A percentile compares a stretch with the other conserved stretches of the same genome.
These are phyloP conservation scores for Ichthyophthirius multifiliis DNA, from an alignment of 169 alveolate species.

Conservation along the genomic window DNA sequence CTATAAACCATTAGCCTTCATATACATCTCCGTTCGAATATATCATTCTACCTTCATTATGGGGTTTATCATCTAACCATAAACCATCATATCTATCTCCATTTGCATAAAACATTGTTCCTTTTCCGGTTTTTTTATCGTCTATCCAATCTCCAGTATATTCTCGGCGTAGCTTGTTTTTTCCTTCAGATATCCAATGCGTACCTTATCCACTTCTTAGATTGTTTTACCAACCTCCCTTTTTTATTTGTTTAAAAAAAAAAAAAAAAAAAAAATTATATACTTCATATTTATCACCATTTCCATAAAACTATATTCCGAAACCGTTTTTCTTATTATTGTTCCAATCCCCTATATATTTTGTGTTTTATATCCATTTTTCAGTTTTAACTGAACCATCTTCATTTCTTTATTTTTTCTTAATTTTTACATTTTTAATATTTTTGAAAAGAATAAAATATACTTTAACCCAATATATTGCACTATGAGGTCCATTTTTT, in stretches of 20 bases:
- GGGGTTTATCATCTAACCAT: conserved; percentile 76
- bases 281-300: conserved; percentile 81
- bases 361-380: conserved; percentile 64
- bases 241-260: background rate
- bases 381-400: conserved; percentile 80
- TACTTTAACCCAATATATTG: conserved; percentile 82
- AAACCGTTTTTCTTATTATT: conserved; percentile 79
- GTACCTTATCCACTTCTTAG: conserved; percentile 83
- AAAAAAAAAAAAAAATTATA: background rate
- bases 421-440: background rate
- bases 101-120: conserved; percentile 79
- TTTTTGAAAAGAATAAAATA: background rate
- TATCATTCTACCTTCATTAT: conserved; percentile 86
- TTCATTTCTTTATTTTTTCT: conserved; percentile 72
- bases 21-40: conserved; percentile 88
- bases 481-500: conserved; percentile 80
- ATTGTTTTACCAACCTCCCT: conserved; percentile 74
- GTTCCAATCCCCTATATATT: conserved; percentile 85
- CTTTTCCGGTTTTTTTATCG: conserved; percentile 82
- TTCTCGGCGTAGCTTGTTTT: conserved; percentile 68
- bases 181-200: conserved; percentile 73
- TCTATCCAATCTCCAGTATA: conserved; percentile 86
- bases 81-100: conserved; percentile 87
- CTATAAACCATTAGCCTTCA: conserved; percentile 92
- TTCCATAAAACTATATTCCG: conserved; percentile 75